Conservation (phyloP, 805 yeast species). For the Schwanniomyces polymorphus region DNA sequence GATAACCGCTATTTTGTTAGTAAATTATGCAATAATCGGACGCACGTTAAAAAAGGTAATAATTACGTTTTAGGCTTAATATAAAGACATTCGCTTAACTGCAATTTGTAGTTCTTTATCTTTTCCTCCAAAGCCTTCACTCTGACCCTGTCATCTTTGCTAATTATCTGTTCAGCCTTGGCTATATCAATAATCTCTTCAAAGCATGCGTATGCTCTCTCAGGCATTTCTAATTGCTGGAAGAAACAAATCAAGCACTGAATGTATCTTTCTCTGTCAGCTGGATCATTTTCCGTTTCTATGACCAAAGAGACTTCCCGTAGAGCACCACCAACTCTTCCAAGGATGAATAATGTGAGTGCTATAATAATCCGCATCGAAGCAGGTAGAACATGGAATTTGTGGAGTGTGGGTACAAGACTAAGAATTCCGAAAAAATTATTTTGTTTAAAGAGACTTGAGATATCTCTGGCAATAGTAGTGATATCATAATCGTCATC, state of each 20-base stretch:
- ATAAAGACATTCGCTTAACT: conserved; percentile 1
- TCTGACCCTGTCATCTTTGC: conserved; percentile 1
- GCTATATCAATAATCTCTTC: conserved; percentile 11
- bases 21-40: not conserved
- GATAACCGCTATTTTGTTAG: conserved; percentile 1
- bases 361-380: conserved; percentile 15
- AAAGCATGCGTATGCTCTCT: conserved; percentile 9
- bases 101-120: conserved; percentile 4
- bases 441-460: conserved; percentile 8
- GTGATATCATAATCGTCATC: not conserved
- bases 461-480: conserved; percentile 1
- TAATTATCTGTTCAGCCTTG: conserved; percentile 5
- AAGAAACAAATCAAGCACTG: conserved; percentile 15
- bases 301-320: conserved; percentile 24
- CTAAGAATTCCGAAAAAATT: conserved; percentile 16
- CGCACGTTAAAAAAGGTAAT: not conserved
- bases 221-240: conserved; percentile 10
- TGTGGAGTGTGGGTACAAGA: conserved; percentile 8
- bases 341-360: conserved; percentile 19
- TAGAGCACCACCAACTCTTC: conserved; percentile 21
- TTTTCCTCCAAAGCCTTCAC: not conserved
- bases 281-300: conserved; percentile 16
- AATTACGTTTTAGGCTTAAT: conserved; percentile 1
- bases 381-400: conserved; percentile 6
- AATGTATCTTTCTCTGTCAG: conserved; percentile 13